These are phyloP conservation scores for Xylaria palmicola DNA, from an alignment of 495 filamentous ascomycete species.

Conservation along the genomic window DNA sequence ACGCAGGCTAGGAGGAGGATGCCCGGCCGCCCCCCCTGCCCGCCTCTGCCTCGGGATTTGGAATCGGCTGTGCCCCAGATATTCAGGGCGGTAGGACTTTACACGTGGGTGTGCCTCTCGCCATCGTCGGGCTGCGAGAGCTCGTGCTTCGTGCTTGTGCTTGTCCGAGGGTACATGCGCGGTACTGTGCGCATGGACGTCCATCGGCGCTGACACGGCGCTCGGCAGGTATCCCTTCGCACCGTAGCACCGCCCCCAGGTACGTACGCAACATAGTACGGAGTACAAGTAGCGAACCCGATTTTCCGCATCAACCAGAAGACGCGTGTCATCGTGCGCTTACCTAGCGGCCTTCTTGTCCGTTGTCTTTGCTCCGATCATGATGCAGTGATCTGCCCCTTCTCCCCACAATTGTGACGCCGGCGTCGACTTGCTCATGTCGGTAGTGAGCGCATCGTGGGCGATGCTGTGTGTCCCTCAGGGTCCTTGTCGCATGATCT, in stretches of 20 bases:
- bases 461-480: background rate
- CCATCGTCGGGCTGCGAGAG: background rate
- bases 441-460: constrained; percentile 2
- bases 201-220: background rate
- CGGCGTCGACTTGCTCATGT: constrained; percentile 1
- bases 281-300: no score
- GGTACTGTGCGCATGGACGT: constrained; percentile 1
- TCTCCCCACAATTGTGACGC: constrained; percentile 1
- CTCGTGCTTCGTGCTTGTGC: no score
- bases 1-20: constrained; percentile 4
- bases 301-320: constrained; percentile 5
- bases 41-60: constrained; percentile 5
- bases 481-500: no score
- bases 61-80: constrained; percentile 8
- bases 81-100: background rate
- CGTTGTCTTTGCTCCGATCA: background rate
- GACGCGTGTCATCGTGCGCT: constrained; percentile 13
- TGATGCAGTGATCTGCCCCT: constrained; percentile 1
- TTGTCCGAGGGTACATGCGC: constrained; percentile 2
- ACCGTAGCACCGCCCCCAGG: background rate
- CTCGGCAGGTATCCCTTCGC: background rate
- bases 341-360: constrained; percentile 1
- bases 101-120: background rate
- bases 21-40: no score
- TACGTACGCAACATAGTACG: no score